Conservation (phyloP, 805 yeast species). For the Candida methanosorbosa region DNA sequence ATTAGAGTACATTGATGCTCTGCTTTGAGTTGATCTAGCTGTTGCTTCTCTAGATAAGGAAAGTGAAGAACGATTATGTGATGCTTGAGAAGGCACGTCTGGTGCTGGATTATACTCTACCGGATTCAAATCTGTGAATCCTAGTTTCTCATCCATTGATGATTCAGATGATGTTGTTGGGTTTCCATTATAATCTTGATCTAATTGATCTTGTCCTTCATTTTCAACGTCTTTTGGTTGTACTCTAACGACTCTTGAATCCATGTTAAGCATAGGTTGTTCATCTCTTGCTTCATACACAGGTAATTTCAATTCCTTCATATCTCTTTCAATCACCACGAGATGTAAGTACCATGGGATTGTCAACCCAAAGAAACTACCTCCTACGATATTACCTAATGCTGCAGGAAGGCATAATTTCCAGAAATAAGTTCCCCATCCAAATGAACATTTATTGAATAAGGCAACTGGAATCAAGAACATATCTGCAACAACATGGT, state of each 20-base stretch:
- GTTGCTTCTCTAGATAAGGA: background rate
- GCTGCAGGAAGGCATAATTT: slow-evolving; percentile 62
- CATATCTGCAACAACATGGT: slow-evolving; percentile 83
- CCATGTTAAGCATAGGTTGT: slow-evolving; percentile 70
- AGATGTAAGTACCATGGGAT: slow-evolving; percentile 71
- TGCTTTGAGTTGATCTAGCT: background rate
- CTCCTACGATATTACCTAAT: slow-evolving; percentile 77
- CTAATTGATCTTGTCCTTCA: background rate
- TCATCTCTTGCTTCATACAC: slow-evolving; percentile 66
- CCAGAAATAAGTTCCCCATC: slow-evolving; percentile 65
- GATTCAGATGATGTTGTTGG: background rate
- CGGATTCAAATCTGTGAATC: background rate
- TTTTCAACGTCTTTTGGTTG: background rate
- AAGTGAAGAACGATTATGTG: background rate
- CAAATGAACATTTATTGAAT: slow-evolving; percentile 54
- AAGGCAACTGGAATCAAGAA: slow-evolving; percentile 55
- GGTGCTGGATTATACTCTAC: background rate
- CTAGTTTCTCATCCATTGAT: background rate
- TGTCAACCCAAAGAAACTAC: slow-evolving; percentile 51
- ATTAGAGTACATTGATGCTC: background rate
- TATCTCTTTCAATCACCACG: slow-evolving; percentile 64
- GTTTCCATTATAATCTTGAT: background rate
- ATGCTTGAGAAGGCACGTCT: background rate
- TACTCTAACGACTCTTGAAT: slow-evolving; percentile 66
- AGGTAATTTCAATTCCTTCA: slow-evolving; percentile 53